Conservation (phyloP, 495 filamentous ascomycete species). For the Xylaria acuta region DNA sequence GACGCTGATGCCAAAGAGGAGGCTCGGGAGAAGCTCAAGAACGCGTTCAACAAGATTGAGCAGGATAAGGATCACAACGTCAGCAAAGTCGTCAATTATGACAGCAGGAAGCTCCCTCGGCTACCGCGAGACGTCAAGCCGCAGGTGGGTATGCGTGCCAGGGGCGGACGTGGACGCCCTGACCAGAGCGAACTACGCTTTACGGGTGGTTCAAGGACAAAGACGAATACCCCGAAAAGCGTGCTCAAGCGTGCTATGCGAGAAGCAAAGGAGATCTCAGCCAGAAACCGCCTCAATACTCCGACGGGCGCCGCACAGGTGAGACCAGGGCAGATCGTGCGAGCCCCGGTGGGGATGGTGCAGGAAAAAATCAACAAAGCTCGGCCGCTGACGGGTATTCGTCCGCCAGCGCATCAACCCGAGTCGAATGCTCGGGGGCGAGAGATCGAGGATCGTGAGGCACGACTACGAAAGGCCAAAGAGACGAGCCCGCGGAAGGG, state of each 20-base stretch:
- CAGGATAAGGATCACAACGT: conserved; percentile 40
- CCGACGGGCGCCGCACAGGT: conserved; percentile 34
- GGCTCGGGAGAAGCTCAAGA: conserved; percentile 50
- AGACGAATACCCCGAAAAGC: conserved; percentile 31
- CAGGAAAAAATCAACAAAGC: conserved; percentile 41
- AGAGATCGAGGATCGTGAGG: conserved; percentile 33
- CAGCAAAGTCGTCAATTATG: conserved; percentile 37
- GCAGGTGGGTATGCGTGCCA: conserved; percentile 16
- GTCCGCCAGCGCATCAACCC: conserved; percentile 19
- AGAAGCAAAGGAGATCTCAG: conserved; percentile 38
- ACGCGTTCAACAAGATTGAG: conserved; percentile 35
- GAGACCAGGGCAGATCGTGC: conserved; percentile 38
- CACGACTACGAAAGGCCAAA: conserved; percentile 32
- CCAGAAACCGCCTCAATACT: conserved; percentile 35
- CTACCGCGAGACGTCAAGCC: conserved; percentile 28
- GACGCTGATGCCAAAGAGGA: conserved; percentile 57
- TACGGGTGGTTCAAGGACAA: conserved; percentile 39
- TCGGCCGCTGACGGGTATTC: conserved; percentile 31
- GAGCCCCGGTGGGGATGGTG: conserved; percentile 47
- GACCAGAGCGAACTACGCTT: conserved; percentile 28
- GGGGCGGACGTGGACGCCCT: background rate
- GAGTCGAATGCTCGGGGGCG: background rate
- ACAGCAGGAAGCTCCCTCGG: conserved; percentile 33
- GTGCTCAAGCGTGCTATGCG: conserved; percentile 39
- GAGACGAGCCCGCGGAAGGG: conserved; percentile 6